phyloP scores from a whole-genome alignment of 2,329 filamentous ascomycete genomes.

The Talaromyces sp. region DNA sequence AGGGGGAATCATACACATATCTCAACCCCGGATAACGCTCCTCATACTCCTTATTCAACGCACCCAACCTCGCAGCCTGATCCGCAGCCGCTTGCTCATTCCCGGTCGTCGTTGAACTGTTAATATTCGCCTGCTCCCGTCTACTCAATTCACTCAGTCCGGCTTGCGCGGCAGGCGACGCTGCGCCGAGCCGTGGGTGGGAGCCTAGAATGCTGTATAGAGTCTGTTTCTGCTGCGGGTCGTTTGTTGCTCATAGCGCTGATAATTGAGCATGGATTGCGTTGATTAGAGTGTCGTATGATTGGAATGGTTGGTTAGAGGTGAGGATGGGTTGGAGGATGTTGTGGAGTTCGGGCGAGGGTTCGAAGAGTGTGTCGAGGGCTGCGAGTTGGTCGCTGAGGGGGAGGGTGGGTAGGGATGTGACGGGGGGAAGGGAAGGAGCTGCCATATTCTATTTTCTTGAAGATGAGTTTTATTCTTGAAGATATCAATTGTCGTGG shows the following conservation, averaged over 20 bases:
- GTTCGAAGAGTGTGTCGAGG: conserved; percentile 82
- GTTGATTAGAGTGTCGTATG: conserved; percentile 68
- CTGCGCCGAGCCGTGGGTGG: conserved; percentile 76
- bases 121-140: conserved; percentile 77
- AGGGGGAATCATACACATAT: conserved; percentile 57
- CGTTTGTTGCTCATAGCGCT: conserved; percentile 53
- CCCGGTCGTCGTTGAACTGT: conserved; percentile 31
- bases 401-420: conserved; percentile 55
- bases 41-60: conserved; percentile 76
- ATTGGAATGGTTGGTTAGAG: conserved; percentile 53
- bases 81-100: conserved; percentile 41
- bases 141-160: conserved; percentile 66
- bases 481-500: neutral
- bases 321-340: conserved; percentile 67
- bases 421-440: conserved; percentile 55
- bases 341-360: conserved; percentile 68
- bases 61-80: conserved; percentile 56
- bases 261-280: conserved; percentile 64
- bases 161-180: conserved; percentile 52
- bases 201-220: conserved; percentile 72
- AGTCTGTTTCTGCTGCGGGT: conserved; percentile 50
- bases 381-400: conserved; percentile 51
- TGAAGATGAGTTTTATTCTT: neutral
- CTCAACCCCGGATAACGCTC: conserved; percentile 73
- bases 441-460: neutral